Conservation (phyloP, 805 yeast genomes). For the Saturnispora saitoi region DNA sequence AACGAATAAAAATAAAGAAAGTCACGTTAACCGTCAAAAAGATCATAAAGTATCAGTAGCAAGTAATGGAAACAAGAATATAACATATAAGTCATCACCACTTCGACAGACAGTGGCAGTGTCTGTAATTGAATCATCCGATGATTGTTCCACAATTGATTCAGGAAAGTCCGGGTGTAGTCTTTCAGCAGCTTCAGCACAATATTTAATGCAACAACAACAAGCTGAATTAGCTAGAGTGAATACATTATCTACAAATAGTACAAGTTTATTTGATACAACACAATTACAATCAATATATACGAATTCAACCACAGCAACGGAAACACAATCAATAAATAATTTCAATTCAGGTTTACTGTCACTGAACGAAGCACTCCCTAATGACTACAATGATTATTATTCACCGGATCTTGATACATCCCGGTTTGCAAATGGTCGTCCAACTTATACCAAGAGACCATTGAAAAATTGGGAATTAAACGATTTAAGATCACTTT, state of each 20-base stretch:
- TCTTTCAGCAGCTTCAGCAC: constrained; percentile 12
- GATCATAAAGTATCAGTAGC: too few species aligned
- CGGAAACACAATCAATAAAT: neutral
- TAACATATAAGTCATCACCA: constrained; percentile 28
- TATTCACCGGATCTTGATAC: constrained; percentile 47
- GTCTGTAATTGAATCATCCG: constrained; percentile 16
- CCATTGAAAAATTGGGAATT: constrained; percentile 62
- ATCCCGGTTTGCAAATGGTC: constrained; percentile 44
- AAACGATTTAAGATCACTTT: constrained; percentile 58
- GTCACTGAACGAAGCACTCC: constrained; percentile 43
- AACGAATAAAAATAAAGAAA: neutral
- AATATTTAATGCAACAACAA: constrained; percentile 11
- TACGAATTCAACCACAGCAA: constrained; percentile 19
- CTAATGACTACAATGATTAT: constrained; percentile 43
- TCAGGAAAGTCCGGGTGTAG: constrained; percentile 15
- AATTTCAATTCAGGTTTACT: constrained; percentile 11
- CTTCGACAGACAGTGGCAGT: constrained; percentile 22
- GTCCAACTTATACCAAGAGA: constrained; percentile 56
- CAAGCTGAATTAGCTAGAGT: constrained; percentile 11
- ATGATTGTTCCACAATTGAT: constrained; percentile 22
- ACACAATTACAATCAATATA: constrained; percentile 22
- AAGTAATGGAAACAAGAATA: neutral
- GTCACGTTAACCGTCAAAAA: neutral
- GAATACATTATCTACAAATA: constrained; percentile 7
- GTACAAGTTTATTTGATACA: constrained; percentile 18